Percentiles rank a stretch among this genome's conserved stretches.
These are phyloP conservation scores for Hemileia vastatrix DNA, from an alignment of 1,284 basidiomycete genomes.

Conservation along the genomic window DNA sequence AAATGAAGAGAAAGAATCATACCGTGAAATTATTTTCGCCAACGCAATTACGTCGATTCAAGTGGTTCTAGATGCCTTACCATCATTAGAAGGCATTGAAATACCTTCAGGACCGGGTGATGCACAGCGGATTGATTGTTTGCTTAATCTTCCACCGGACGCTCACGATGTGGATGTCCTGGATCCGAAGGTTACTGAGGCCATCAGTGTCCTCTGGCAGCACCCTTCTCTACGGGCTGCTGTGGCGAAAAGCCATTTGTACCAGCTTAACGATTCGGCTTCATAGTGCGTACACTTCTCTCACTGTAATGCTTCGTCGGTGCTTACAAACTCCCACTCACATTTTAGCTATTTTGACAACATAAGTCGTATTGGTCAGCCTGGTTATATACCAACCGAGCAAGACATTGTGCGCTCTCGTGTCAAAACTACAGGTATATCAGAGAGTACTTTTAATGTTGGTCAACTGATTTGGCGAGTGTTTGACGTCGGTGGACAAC, in stretches of 20 bases:
- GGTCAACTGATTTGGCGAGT: slow-evolving; percentile 49
- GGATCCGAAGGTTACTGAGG: not conserved
- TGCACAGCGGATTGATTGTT: slow-evolving; percentile 3
- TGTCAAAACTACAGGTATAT: slow-evolving; percentile 82
- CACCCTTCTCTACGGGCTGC: not conserved
- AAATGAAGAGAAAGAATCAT: slow-evolving; percentile 4
- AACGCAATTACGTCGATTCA: slow-evolving; percentile 20
- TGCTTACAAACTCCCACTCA: not conserved
- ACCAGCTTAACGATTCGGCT: slow-evolving; percentile 16
- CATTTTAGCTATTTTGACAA: slow-evolving; percentile 59
- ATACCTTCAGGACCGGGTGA: slow-evolving; percentile 5
- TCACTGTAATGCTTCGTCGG: not conserved
- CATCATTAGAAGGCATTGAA: not conserved
- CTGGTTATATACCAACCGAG: slow-evolving; percentile 54
- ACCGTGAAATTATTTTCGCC: slow-evolving; percentile 10
- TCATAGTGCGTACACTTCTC: not conserved
- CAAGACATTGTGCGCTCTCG: slow-evolving; percentile 63
- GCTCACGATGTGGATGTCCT: slow-evolving; percentile 1
- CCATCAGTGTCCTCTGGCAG: slow-evolving; percentile 14
- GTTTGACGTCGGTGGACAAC: slow-evolving; percentile 84
- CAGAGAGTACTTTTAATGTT: slow-evolving; percentile 71
- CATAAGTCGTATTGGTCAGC: slow-evolving; percentile 67
- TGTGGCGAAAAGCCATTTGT: slow-evolving; percentile 1
- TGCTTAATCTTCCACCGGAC: slow-evolving; percentile 3
- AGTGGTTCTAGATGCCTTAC: slow-evolving; percentile 10